A percentile compares a stretch with the other conserved stretches of the same genome.
Evolutionary conservation across 768 basidiomycete genomes (phyloP).

Genomic region (Termitomyces sp.): DNA sequence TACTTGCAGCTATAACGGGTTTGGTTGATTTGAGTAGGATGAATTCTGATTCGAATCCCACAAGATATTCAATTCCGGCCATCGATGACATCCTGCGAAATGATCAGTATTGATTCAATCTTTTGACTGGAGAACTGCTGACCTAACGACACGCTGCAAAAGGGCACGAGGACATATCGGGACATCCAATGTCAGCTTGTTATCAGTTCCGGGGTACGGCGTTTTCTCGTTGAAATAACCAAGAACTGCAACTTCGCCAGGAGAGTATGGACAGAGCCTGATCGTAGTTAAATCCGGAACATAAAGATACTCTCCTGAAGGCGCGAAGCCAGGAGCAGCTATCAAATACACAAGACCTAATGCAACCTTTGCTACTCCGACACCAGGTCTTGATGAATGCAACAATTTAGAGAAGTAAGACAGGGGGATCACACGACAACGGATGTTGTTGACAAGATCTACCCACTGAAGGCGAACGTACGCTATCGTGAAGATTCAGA

Average conservation of each 20-base stretch:
- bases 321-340: slow-evolving; percentile 37
- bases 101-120: background rate
- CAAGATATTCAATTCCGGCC: slow-evolving; percentile 41
- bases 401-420: slow-evolving; percentile 50
- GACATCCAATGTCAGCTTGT: slow-evolving; percentile 30
- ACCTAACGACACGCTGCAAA: slow-evolving; percentile 49
- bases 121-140: slow-evolving; percentile 17
- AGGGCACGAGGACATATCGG: slow-evolving; percentile 57
- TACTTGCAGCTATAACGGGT: slow-evolving; percentile 41
- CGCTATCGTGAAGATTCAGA: no score
- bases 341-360: slow-evolving; percentile 48
- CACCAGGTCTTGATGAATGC: slow-evolving; percentile 43
- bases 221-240: slow-evolving; percentile 65
- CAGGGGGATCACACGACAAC: slow-evolving; percentile 55
- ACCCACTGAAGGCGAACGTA: slow-evolving; percentile 65
- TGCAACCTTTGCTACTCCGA: slow-evolving; percentile 37
- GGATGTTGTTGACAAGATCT: slow-evolving; percentile 52
- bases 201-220: slow-evolving; percentile 26
- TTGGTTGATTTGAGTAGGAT: slow-evolving; percentile 48
- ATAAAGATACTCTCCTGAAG: slow-evolving; percentile 55
- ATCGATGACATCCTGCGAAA: slow-evolving; percentile 22
- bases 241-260: slow-evolving; percentile 55
- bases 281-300: slow-evolving; percentile 50
- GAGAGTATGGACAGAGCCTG: slow-evolving; percentile 49
- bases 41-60: slow-evolving; percentile 70